These are phyloP conservation scores for Sclerotinia borealis DNA, from an alignment of 2,329 filamentous ascomycete genomes.

Conservation along the genomic window DNA sequence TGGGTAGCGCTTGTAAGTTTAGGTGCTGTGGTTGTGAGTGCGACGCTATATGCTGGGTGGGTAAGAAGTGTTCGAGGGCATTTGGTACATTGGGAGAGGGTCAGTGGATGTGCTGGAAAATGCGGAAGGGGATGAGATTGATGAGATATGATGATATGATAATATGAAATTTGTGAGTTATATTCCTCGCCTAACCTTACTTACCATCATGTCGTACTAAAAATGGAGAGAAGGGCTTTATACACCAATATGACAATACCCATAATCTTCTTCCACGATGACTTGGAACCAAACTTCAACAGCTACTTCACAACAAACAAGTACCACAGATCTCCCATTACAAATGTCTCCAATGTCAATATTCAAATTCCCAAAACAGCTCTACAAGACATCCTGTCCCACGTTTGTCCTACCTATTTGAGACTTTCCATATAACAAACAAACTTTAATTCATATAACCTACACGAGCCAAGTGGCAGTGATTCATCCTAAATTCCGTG, in stretches of 20 bases:
- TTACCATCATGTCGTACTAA: not conserved
- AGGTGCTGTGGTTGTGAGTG: conserved; percentile 30
- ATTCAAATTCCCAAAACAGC: not conserved
- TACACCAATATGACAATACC: not conserved
- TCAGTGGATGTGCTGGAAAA: conserved; percentile 15
- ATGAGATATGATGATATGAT: not conserved
- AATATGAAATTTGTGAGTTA: not conserved
- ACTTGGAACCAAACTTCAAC: not conserved
- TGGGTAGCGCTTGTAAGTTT: conserved; percentile 36
- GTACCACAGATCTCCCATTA: not conserved
- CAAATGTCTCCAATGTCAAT: not conserved
- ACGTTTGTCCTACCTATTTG: not conserved
- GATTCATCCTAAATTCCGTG: not conserved
- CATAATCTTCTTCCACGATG: not conserved
- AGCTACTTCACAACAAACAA: not conserved
- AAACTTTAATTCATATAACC: not conserved
- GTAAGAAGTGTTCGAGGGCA: conserved; percentile 36
- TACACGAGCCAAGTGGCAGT: not conserved
- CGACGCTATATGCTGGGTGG: conserved; percentile 35
- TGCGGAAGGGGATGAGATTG: conserved; percentile 1
- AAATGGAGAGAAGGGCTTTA: not conserved
- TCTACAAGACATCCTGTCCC: not conserved
- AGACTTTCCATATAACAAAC: not conserved
- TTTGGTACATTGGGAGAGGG: conserved; percentile 37
- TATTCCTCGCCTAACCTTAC: not conserved